Base-by-base conservation (phyloP, 2,329 filamentous ascomycete genomes). In the Neofusicoccum sp. region DNA sequence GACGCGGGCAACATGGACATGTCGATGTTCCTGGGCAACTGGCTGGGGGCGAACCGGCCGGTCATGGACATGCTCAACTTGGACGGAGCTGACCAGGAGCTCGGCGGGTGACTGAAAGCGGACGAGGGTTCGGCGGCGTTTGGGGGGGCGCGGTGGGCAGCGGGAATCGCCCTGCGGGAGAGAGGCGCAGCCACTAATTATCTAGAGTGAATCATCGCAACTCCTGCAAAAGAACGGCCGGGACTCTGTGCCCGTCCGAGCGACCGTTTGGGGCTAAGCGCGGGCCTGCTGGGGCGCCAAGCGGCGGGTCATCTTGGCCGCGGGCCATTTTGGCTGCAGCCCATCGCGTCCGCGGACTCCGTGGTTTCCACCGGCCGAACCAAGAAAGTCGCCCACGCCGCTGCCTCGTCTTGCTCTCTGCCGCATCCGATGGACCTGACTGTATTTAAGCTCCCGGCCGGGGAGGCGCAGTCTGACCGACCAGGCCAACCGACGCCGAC, bases 61-160 rank as follows among this genome's bases (percentile, higher is more conserved):
- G 56, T 60, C 28, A 49, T 49, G 43, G 56, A 60, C 22, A 60
- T 60, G 56, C 56, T 60, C 9, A 60, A 60, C 8, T 31, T 60
- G 8, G 56, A 60, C 31, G 1, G 14, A 6, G 12, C 31, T 11
- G 54, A 58, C 9, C 54, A 58, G 28, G 41, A 58, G n/a, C 5
- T 58, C 28, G 6, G n/a, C 16, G 4, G 34, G 22, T 58, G 29
- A 16, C 11, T 12, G 52, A 33, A 3, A 12, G 50, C 12, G 37
- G 4, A 47, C 2, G 7, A 47, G 33, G 8, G 14, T 39, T 16
- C 6, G n/a, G 47, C 48, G 16, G 28, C 22, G 11, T 5, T 29
- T 12, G 31, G 4, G 56, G 16, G 16, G 28, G 22, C 52, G 12
- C 22, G n/a, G 39, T 29, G 8, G 29, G 12, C 14, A 39, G 9